Percentiles rank a stretch among this genome's conserved stretches.
Evolutionary conservation across 2,329 filamentous ascomycete species (phyloP).

Genomic region (Aspergillus arachidicola): DNA sequence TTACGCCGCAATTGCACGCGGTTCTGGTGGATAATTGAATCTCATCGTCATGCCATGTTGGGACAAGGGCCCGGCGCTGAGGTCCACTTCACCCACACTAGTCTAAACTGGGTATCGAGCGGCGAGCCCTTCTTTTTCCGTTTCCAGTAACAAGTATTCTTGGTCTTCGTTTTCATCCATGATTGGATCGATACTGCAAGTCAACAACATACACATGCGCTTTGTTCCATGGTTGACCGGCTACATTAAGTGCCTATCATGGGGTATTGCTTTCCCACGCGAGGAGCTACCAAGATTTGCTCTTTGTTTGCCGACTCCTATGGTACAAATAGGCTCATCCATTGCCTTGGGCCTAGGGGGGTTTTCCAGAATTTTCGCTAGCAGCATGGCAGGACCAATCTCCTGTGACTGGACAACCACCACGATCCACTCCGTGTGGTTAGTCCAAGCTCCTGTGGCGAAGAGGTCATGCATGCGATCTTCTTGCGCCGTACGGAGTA

Average conservation of each 20-base stretch:
- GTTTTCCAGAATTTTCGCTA: background rate
- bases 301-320: background rate
- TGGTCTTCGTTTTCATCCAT: slow-evolving; percentile 12
- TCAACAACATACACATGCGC: background rate
- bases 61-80: slow-evolving; percentile 11
- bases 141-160: slow-evolving; percentile 23
- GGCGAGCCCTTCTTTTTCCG: slow-evolving; percentile 24
- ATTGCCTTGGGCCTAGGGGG: background rate
- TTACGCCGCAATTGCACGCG: background rate
- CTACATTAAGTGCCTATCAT: no score
- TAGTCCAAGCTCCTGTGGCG: background rate
- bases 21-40: background rate
- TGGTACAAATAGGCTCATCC: background rate
- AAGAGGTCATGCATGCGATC: background rate
- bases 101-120: background rate
- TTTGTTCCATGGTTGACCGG: background rate
- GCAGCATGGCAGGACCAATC: background rate
- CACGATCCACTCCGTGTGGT: background rate
- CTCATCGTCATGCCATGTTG: slow-evolving; percentile 23
- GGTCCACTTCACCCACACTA: background rate
- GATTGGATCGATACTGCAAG: background rate
- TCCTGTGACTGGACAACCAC: background rate
- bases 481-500: background rate
- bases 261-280: background rate
- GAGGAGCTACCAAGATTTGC: background rate